Evolutionary conservation across 75 land plant species (phyloP), one percentile per base, ranked within the genome.

Genomic region (Picea sitchensis): DNA sequence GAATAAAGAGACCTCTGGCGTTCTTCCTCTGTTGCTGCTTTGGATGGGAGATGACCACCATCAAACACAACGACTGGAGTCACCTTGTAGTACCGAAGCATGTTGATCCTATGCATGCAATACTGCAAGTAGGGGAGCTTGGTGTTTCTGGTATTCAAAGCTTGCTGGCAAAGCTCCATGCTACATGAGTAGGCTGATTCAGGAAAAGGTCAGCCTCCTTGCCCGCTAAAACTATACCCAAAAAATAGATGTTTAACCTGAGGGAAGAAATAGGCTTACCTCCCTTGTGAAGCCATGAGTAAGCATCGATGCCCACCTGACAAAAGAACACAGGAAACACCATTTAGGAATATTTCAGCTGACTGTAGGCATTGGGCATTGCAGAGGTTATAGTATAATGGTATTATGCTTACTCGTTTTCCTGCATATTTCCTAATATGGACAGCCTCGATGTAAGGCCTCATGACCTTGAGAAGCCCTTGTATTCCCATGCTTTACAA

Each of bases 281-380:
- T 82, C 97, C 97, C 84, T 92, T 94, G 81, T 94, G 95, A 21
- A 94, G 91, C 97, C 97, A 94, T 61, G 93, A 92, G 80, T 92
- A 92, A 12, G 97, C 97, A 86, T 94, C 97, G 67, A 94, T 89
- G 6, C 95, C 97, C 17, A 94, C 92, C 96, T 94, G 79, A 32
- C 75, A 14, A 59, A 76, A 60, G 23, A 41, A 31, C 56, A 11
- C 1, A 83, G 15, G 14, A 31, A 65, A 17, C 8, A 76, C 41
- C 41, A 9, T 18, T 36, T 5, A 0, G 21, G 26, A 5, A 58
- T 64, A 51, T 51, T 51, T 51, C 56, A 51, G 12, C 12, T 51
- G 0, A 51, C 12, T 51, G 12, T 9, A 51, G 56, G 2, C 12
- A 51, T 11, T 11, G 56, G 56, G 56, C 12, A 9, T 51, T 51